phyloP scores from a whole-genome alignment of 2,329 filamentous ascomycete species.

The Purpureocillium lavendulum region DNA sequence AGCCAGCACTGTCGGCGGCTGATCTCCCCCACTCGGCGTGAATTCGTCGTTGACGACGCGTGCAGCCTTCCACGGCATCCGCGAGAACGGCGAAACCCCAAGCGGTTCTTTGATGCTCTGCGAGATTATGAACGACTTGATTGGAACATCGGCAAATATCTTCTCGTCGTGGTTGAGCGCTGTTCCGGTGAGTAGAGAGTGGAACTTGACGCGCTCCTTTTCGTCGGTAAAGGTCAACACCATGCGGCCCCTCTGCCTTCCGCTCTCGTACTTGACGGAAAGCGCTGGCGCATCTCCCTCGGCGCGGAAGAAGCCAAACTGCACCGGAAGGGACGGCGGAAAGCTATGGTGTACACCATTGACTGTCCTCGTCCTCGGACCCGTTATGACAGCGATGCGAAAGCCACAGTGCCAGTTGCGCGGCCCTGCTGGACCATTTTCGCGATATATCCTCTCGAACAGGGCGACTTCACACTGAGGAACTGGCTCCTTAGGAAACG shows the following conservation, averaged over 20 bases:
- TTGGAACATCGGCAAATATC: slow-evolving; percentile 59
- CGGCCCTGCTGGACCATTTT: slow-evolving; percentile 64
- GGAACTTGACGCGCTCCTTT: slow-evolving; percentile 62
- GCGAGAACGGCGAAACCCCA: slow-evolving; percentile 39
- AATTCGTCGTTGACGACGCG: slow-evolving; percentile 67
- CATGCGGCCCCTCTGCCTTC: slow-evolving; percentile 59
- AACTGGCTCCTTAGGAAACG: slow-evolving; percentile 69
- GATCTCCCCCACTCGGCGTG: slow-evolving; percentile 44
- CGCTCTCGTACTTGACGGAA: slow-evolving; percentile 62
- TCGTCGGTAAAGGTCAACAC: slow-evolving; percentile 68
- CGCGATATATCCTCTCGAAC: slow-evolving; percentile 62
- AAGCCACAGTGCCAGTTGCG: slow-evolving; percentile 71
- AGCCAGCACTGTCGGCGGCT: slow-evolving; percentile 62
- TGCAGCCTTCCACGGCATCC: slow-evolving; percentile 56
- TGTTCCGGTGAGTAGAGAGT: slow-evolving; percentile 66
- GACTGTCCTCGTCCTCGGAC: slow-evolving; percentile 66
- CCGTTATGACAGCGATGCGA: slow-evolving; percentile 70
- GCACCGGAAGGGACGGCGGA: slow-evolving; percentile 56
- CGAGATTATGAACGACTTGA: slow-evolving; percentile 56
- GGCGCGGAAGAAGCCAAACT: slow-evolving; percentile 68
- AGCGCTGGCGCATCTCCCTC: slow-evolving; percentile 63
- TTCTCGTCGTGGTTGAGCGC: slow-evolving; percentile 59
- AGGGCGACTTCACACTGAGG: slow-evolving; percentile 63
- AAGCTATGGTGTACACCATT: slow-evolving; percentile 68
- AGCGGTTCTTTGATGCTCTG: slow-evolving; percentile 43